A percentile compares a stretch with the other conserved stretches of the same genome.
Conservation (phyloP, 257 asterid genomes). For the Solanum habrochaites region DNA sequence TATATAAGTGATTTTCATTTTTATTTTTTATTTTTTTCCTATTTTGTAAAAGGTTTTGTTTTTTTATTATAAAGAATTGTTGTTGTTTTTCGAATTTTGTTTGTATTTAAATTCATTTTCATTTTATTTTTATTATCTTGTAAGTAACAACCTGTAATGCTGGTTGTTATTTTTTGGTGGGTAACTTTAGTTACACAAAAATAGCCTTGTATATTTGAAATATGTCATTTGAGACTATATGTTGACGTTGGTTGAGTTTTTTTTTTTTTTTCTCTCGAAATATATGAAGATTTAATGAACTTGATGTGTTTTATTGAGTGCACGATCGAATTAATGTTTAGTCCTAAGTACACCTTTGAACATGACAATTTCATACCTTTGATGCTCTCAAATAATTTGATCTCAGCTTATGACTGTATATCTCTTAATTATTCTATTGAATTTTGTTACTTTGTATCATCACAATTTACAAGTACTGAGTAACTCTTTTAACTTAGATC, state of each 20-base stretch:
- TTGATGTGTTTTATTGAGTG: neutral
- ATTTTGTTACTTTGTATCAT: too few species aligned
- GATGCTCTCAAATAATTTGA: neutral
- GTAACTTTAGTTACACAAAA: slow-evolving; percentile 3
- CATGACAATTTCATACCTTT: neutral
- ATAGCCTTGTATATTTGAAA: slow-evolving; percentile 21
- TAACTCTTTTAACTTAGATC: neutral
- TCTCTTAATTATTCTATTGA: neutral
- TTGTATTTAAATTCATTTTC: neutral
- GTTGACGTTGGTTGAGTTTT: neutral
- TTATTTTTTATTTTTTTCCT: neutral
- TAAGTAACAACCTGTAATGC: slow-evolving; percentile 27
- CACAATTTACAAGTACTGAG: neutral
- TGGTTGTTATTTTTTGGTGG: slow-evolving; percentile 29
- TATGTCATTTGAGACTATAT: slow-evolving; percentile 7
- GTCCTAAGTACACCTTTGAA: neutral
- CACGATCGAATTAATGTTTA: neutral
- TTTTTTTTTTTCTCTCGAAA: neutral
- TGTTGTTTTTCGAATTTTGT: neutral
- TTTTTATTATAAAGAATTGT: neutral
- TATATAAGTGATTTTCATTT: slow-evolving; percentile 10
- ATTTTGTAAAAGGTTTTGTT: neutral
- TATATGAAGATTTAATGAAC: rapidly evolving
- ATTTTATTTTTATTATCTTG: neutral
- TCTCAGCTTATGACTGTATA: neutral